Base-by-base conservation (phyloP, 192 early-diverging fungal species). In the Lunasporangiospora selenospora region DNA sequence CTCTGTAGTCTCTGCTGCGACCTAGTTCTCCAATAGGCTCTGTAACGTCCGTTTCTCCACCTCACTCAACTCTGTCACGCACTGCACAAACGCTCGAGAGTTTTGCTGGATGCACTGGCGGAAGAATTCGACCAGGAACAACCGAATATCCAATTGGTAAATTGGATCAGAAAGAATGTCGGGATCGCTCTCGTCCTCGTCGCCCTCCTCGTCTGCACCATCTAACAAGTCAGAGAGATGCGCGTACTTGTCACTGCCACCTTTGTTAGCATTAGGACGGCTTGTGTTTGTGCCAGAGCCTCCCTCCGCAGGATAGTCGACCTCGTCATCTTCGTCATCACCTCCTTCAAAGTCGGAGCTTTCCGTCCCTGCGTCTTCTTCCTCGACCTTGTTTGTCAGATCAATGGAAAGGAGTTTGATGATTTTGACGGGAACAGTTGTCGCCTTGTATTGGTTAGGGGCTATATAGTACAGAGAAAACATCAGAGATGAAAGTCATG, bases 341-440 rank as follows among this genome's bases (percentile, higher is more conserved):
- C 81, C 75, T 2, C 76, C 76, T 4, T 77, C 77, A 4, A 65
- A 65, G 27, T 67, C 77, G 10, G 51, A 46, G 36, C 79, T 76
- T 26, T 76, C 82, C 79, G 81, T 77, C 37, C 42, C 65, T 40
- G 62, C 30, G 10, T 62, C 70, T 38, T 58, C 73, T 12, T 83
- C 78, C 29, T 90, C 85, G 8, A 78, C 54, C 40, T 88, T 85
- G 73, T 87, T 85, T 31, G 87, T 82, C 18, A 92, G 69, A 49
- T 98, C 94, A 13, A 79, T 80, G 16, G 93, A 47, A 12, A 98
- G 76, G 1, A 98, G 77, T 78, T 92, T 95, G 49, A 96, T 58
- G 8, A 93, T 93, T 75, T 96, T 98, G 55, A 83, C 88, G 2
- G 88, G 76, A 39, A 92, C 88, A n/a, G 92, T 86, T 21, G 93